Base-by-base conservation (phyloP, 2,329 filamentous ascomycete species). In the Cercospora janseana region DNA sequence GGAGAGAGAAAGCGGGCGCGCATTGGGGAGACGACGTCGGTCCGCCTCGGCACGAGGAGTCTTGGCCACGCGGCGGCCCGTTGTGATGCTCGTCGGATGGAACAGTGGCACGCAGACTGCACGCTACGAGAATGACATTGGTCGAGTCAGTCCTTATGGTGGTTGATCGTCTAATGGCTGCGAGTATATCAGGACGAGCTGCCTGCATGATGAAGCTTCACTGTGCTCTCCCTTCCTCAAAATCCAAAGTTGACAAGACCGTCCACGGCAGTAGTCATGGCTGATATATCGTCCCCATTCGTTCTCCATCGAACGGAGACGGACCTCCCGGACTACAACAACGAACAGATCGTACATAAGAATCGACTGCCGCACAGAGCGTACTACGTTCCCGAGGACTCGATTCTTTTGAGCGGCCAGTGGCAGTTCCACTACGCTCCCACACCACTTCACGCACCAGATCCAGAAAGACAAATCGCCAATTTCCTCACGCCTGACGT, bases 351-450 rank as follows among this genome's bases (percentile, higher is more conserved):
- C 1, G 52, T 55, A 8, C 49, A 55, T 27, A 44, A 50, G 35
- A 53, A 55, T 10, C 53, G 53, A 12, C 29, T 55, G 12, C 53
- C 53, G 23, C 18, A 42, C 26, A 31, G 53, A 31, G 53, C 53
- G 8, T 55, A 55, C 38, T 32, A 55, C 37, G 21, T 55, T 27
- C 49, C 53, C 6, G 9, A 26, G n/a, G 49, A 50, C 5, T 45
- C 34, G 8, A 15, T 56, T 10, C 48, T 56, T 21, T 50, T 56
- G 27, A 56, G 41, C 27, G 54, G 54, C 12, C 29, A 35, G 9
- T 56, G 54, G 54, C 34, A 54, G 31, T 56, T 56, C 27, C 54
- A 56, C 20, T 48, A 51, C 35, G 51, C 51, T 13, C 44, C 51
- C 3, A 48, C 51, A 4, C 47, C 54, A n/a, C 24, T 46, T 9